Evolutionary conservation across 257 asterid genomes (phyloP), one percentile per base, ranked within the genome.

Genomic region (Verbena officinalis): DNA sequence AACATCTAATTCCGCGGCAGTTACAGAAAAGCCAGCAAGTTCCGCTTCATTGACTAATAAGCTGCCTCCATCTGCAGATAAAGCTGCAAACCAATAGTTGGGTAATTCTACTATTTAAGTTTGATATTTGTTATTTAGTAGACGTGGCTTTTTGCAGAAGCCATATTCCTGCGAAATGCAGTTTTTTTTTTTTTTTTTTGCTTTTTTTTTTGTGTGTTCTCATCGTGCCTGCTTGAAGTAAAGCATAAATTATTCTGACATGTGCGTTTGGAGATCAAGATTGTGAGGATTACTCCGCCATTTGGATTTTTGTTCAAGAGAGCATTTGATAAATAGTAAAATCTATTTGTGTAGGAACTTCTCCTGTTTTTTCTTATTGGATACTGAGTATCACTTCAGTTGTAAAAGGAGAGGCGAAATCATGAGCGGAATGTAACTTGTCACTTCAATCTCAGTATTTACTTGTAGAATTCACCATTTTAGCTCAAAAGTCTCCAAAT

Each of bases 41-140:
- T 38, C 83, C 70, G 64, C 67, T 20, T 55, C 74, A n/a, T 50
- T 16, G 62, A 30, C 64, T 46, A 66, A 62, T 30, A 76, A 74
- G 65, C 59, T 73, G 58, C 72, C 76, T 33, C 64, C 80, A 9
- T 59, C 79, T 46, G 61, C 65, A 48, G 80, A 70, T 66, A 68
- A 68, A 68, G 63, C 77, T 19, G 59, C 63, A 17, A 70, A 64
- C 48, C 59, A 81, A 73, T 39, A 14, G 15, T n/a, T 68, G 72
- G 48, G 14, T 31, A 33, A 20, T 69, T 22, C 36, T 38, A 43
- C 23, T 42, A 15, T 46, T 36, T 27, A 62, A 62, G 40, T n/a
- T 36, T 51, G 2, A 1, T 21, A 0, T 17, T 17, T 55, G 39
- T 30, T 24, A 4, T 17, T 23, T 44, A 17, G 3, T 1, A 9